phyloP scores from a whole-genome alignment of 179 eudicot species.

The Carnegiea gigantea region DNA sequence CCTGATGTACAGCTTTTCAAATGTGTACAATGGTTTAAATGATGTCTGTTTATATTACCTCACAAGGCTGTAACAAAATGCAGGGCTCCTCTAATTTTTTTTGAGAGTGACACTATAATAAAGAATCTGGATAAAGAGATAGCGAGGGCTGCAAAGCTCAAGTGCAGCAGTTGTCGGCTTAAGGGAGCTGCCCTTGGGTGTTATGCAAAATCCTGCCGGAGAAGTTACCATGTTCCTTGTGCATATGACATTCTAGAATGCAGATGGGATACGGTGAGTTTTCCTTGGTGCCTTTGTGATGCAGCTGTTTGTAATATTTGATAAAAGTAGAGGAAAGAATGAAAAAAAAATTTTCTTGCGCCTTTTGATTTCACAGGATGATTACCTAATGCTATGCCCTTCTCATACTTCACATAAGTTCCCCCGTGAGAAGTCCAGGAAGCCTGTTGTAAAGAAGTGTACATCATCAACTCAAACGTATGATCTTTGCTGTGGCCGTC shows the following conservation, averaged over 20 bases:
- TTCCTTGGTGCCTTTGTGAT: conserved; percentile 2
- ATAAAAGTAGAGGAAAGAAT: not conserved
- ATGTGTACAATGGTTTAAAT: not conserved
- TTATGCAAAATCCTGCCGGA: conserved; percentile 68
- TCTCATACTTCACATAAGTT: conserved; percentile 59
- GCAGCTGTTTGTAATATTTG: not conserved
- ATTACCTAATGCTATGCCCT: conserved; percentile 73
- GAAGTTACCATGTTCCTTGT: conserved; percentile 82
- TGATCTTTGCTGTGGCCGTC: not conserved
- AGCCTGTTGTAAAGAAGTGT: conserved; percentile 33
- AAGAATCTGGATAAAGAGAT: conserved; percentile 75
- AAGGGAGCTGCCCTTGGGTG: conserved; percentile 97
- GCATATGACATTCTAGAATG: conserved; percentile 54
- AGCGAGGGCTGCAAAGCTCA: conserved; percentile 75
- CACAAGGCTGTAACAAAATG: conserved; percentile 18
- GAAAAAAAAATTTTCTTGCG: not conserved
- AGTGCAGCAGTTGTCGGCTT: conserved; percentile 71
- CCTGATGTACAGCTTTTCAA: not conserved
- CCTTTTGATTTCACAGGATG: conserved; percentile 43
- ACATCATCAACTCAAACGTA: conserved; percentile 43
- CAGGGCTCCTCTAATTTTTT: conserved; percentile 92
- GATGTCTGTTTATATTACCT: not conserved
- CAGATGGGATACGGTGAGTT: conserved; percentile 84
- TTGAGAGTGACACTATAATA: conserved; percentile 42
- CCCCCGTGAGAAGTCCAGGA: conserved; percentile 66